These are phyloP conservation scores for Pyrenochaeta sp. DNA, from an alignment of 2,329 filamentous ascomycete species.

Conservation along the genomic window DNA sequence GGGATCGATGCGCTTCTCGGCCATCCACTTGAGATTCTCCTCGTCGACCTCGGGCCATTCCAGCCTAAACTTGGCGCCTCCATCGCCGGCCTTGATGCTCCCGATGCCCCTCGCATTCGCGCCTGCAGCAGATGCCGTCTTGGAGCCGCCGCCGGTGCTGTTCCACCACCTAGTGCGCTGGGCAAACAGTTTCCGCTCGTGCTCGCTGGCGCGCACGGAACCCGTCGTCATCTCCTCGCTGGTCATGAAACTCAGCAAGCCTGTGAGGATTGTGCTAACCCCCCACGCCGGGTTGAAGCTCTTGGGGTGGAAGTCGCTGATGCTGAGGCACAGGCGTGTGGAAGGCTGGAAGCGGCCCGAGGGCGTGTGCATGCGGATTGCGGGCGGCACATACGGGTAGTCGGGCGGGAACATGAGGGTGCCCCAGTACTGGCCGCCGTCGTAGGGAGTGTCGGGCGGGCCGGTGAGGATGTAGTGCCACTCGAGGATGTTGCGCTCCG, in stretches of 20 bases:
- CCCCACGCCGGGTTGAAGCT: conserved; percentile 99
- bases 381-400: conserved; percentile 95
- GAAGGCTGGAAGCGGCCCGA: conserved; percentile 94
- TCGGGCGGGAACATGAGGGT: conserved; percentile 94
- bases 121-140: conserved; percentile 56
- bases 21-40: conserved; percentile 94
- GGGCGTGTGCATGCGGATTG: conserved; percentile 98
- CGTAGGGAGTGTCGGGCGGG: conserved; percentile 91
- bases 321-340: conserved; percentile 90
- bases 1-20: conserved; percentile 78
- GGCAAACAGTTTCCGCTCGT: conserved; percentile 80
- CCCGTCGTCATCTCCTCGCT: conserved; percentile 99
- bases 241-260: conserved; percentile 96
- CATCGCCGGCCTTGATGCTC: conserved; percentile 86
- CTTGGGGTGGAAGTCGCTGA: conserved; percentile 97
- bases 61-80: conserved; percentile 84
- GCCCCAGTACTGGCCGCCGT: conserved; percentile 97
- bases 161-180: conserved; percentile 93
- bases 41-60: conserved; percentile 91
- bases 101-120: conserved; percentile 66
- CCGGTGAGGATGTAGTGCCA: conserved; percentile 98
- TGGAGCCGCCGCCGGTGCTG: conserved; percentile 83
- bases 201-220: conserved; percentile 76
- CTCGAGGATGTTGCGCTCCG: conserved; percentile 89
- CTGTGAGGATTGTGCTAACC: conserved; percentile 94